These are phyloP conservation scores for Cryptosporidium canis DNA, from an alignment of 169 alveolate genomes.

Conservation along the genomic window DNA sequence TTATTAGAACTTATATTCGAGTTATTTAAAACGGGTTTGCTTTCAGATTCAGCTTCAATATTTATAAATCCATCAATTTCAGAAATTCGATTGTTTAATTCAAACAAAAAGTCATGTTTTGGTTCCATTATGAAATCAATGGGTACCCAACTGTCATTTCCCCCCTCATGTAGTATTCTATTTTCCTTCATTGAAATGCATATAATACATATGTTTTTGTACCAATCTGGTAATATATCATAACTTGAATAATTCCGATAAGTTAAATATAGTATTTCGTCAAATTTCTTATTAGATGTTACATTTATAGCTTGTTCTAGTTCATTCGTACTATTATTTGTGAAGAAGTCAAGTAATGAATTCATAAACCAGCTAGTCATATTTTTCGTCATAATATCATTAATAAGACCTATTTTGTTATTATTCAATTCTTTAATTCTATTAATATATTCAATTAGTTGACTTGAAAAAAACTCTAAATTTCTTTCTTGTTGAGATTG, in stretches of 20 bases:
- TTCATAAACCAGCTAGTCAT: background rate
- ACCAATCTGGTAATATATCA: conserved; percentile 45
- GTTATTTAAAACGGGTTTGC: background rate
- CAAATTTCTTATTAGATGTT: background rate
- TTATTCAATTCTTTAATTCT: background rate
- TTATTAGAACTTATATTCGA: background rate
- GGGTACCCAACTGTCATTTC: conserved; percentile 42
- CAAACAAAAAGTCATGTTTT: background rate
- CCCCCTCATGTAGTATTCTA: background rate
- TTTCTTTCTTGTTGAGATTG: background rate
- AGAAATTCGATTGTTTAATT: background rate
- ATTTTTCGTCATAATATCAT: background rate
- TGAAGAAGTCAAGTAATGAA: background rate
- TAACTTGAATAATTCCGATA: background rate
- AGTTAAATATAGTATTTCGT: background rate
- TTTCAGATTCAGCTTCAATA: background rate
- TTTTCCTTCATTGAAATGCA: background rate
- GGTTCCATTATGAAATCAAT: background rate
- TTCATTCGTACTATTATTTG: background rate
- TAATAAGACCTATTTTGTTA: background rate
- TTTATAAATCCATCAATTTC: background rate
- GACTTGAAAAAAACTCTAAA: background rate
- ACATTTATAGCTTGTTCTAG: background rate
- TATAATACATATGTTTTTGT: conserved; percentile 13
- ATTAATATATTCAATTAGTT: background rate